Percentiles rank a stretch among this genome's conserved stretches.
Evolutionary conservation across 2,329 filamentous ascomycete genomes (phyloP).

Genomic region (Monosporascus sp.): DNA sequence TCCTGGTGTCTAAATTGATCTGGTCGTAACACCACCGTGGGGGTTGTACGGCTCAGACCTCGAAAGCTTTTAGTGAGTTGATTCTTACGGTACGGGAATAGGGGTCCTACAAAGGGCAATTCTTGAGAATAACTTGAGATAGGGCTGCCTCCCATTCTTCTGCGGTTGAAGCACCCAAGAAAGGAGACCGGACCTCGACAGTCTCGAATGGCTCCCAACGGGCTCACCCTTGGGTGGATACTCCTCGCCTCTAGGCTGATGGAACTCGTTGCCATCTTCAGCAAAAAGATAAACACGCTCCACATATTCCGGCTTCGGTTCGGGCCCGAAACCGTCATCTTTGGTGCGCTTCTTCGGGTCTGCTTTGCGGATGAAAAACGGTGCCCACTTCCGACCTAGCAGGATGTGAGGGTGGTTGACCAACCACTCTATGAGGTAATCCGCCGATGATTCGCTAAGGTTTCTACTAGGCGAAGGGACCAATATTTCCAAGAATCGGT

Average conservation of each 20-base stretch:
- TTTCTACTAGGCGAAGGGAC: slow-evolving; percentile 25
- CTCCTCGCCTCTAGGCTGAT: slow-evolving; percentile 18
- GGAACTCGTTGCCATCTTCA: slow-evolving; percentile 41
- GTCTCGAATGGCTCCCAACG: slow-evolving; percentile 17
- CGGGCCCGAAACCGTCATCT: slow-evolving; percentile 26
- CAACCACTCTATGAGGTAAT: slow-evolving; percentile 37
- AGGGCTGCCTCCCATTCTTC: slow-evolving; percentile 39
- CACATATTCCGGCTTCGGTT: slow-evolving; percentile 26
- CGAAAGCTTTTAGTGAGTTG: slow-evolving; percentile 9
- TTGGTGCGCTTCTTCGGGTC: slow-evolving; percentile 33
- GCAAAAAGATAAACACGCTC: slow-evolving; percentile 52
- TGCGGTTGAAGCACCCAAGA: slow-evolving; percentile 46
- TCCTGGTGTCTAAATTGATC: slow-evolving; percentile 38
- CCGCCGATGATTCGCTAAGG: slow-evolving; percentile 20
- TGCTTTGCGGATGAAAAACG: slow-evolving; percentile 39
- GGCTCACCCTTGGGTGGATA: slow-evolving; percentile 22
- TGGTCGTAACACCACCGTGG: slow-evolving; percentile 40
- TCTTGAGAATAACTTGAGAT: slow-evolving; percentile 54
- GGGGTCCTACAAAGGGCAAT: slow-evolving; percentile 43
- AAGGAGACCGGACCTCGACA: slow-evolving; percentile 38
- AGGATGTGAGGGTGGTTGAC: slow-evolving; percentile 34
- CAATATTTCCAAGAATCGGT: slow-evolving; percentile 52
- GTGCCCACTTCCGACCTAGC: slow-evolving; percentile 40
- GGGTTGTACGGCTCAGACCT: slow-evolving; percentile 48
- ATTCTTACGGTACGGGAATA: background rate